Base-by-base conservation (phyloP, 2,329 filamentous ascomycete species). In the Penicillium sp. region DNA sequence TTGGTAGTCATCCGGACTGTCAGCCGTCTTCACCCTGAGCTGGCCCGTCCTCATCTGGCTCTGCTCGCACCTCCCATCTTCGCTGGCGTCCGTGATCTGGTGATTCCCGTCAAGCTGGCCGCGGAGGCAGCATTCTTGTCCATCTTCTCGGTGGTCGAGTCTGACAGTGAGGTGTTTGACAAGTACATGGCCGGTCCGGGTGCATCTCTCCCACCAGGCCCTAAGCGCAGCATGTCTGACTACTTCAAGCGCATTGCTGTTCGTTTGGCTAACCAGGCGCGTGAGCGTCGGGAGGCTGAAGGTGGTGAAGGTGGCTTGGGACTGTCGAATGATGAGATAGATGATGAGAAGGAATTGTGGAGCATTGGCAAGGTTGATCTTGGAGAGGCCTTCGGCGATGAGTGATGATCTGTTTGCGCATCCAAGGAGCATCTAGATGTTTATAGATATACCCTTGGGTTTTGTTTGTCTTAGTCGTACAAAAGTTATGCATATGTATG, bases 261-360 rank as follows among this genome's bases (percentile, higher is more conserved):
- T 67, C 84, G 92, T 64, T 77, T 97, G 21, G 93, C 89, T n/a
- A 83, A 80, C 18, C 94, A 97, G 72, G 91, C 90, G 2, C 83
- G 91, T 59, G 94, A 99, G 77, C 83, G 94, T 65, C 89, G 85
- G 68, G 92, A 96, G 64, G 94, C 94, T 0, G 92, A 97, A 71
- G 93, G 92, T 58, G 94, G 93, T 8, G 83, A 87, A 55, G 92
- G 92, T 45, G 91, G 91, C 0, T 71, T 97, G 47, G 92, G 92
- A 0, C 72, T 99, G 65, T 89, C 88, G 34, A 91, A 90, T 68
- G 94, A 99, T 72, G 94, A 99, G 77, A 79, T 86, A 32, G 94
- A 99, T 69, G 94, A 99, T 75, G 91, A 97, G 79, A 88, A 85
- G 74, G 94, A 99, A 78, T 86, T 99, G 59, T 96, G 91, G 92